These are phyloP conservation scores for Verticillium zaregamsianum DNA, from an alignment of 2,329 filamentous ascomycete species.

Conservation along the genomic window DNA sequence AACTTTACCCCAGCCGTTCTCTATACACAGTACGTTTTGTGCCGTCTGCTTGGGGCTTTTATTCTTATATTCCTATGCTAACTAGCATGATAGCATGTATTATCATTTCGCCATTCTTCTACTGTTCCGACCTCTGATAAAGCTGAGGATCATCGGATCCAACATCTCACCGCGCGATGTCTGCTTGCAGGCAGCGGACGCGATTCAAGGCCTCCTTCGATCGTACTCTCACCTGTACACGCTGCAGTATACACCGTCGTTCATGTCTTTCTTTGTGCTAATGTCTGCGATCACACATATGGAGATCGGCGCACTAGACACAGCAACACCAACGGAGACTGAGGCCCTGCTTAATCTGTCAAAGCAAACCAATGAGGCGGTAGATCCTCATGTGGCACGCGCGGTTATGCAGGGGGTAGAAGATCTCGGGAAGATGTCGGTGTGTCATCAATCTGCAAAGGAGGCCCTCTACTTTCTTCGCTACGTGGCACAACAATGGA, in stretches of 20 bases:
- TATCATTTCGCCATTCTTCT: constrained; percentile 66
- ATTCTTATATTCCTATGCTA: not conserved
- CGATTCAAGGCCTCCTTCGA: constrained; percentile 51
- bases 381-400: constrained; percentile 35
- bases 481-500: constrained; percentile 55
- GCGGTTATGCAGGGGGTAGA: constrained; percentile 50
- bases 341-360: constrained; percentile 3
- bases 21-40: constrained; percentile 64
- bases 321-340: constrained; percentile 9
- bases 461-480: constrained; percentile 57
- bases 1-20: constrained; percentile 71
- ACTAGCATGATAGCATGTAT: constrained; percentile 52
- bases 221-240: constrained; percentile 58
- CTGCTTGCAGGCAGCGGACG: constrained; percentile 58
- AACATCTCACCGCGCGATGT: constrained; percentile 61
- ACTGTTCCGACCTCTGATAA: constrained; percentile 71
- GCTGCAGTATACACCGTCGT: constrained; percentile 53
- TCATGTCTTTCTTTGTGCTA: constrained; percentile 57
- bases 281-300: constrained; percentile 57
- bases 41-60: too few species aligned
- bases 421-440: constrained; percentile 57
- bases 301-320: constrained; percentile 40
- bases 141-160: constrained; percentile 57
- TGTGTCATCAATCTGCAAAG: constrained; percentile 56
- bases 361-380: constrained; percentile 22